Evolutionary conservation across 768 basidiomycete species (phyloP), one percentile per base, ranked within the genome.

Genomic region (Trametes cingulata): DNA sequence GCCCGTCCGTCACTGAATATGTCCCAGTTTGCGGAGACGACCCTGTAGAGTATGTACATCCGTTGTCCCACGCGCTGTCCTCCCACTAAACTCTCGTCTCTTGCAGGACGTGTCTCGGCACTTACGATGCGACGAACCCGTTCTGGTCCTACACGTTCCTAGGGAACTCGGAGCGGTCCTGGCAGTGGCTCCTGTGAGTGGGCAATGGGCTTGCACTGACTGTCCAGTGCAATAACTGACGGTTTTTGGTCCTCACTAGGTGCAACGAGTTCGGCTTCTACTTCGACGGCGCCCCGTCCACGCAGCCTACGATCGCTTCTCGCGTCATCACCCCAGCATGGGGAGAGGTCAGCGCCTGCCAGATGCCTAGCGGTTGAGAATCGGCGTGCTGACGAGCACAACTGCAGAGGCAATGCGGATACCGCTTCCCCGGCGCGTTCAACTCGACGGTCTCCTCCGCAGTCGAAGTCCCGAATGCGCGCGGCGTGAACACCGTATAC

Each of bases 251-350:
- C 78, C 68, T 27, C 33, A 42, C 24, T 29, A 86, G 85, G 2
- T 88, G 88, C 64, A 87, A 85, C 62, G 81, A 88, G 73, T 79
- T 89, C 2, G 87, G 87, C 20, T 86, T 50, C 45, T 73, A 65
- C 58, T 68, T 68, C 56, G 70, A 63, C 12, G 70, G 76, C 20
- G 75, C 78, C 3, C 77, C 78, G 2, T 22, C 37, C 2, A 66
- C 60, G 19, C 68, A 71, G 43, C 73, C 77, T 6, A 72, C 78
- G 29, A 68, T 85, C 46, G 81, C 84, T 22, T 77, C 80, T 5
- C 77, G 83, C 9, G 72, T 84, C 3, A 72, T 85, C 27, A 78
- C 82, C 57, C 81, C 81, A 0, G 36, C 66, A 14, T 85, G 82
- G 61, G 82, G 84, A 54, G 66, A 83, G 68, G 82, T 82, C 62